Percentiles rank a stretch among this genome's conserved stretches.
Evolutionary conservation across 116 monocot species (phyloP).

Genomic region (Phalaenopsis hybrid): DNA sequence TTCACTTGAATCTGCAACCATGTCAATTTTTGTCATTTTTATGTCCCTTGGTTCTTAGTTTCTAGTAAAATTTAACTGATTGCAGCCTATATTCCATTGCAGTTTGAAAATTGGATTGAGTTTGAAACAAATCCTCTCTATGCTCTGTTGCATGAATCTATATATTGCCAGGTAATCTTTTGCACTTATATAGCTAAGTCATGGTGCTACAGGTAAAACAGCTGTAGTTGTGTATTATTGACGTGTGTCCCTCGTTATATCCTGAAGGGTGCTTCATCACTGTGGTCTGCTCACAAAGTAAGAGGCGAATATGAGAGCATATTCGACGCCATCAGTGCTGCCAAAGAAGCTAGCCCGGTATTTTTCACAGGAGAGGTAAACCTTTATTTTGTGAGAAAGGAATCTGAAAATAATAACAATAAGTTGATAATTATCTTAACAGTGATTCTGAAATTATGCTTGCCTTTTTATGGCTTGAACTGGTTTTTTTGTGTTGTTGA

Average conservation of each 20-base stretch:
- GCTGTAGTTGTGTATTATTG: background rate
- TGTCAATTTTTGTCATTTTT: background rate
- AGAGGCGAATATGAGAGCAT: slow-evolving; percentile 42
- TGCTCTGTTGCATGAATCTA: slow-evolving; percentile 82
- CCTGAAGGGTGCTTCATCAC: slow-evolving; percentile 69
- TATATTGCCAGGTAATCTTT: slow-evolving; percentile 69
- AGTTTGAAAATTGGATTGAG: slow-evolving; percentile 80
- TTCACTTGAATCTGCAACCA: background rate
- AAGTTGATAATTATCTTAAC: no score
- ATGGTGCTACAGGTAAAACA: background rate
- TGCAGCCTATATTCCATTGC: slow-evolving; percentile 11
- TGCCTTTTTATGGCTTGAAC: no score
- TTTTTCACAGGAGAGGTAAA: slow-evolving; percentile 92
- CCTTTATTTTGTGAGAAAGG: background rate
- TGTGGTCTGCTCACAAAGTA: slow-evolving; percentile 87
- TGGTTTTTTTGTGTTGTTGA: no score
- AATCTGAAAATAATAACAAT: no score
- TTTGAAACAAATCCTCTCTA: slow-evolving; percentile 91
- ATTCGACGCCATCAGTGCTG: slow-evolving; percentile 71
- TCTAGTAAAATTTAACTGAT: background rate
- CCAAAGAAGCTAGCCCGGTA: slow-evolving; percentile 65
- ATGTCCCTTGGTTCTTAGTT: background rate
- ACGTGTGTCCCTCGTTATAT: background rate
- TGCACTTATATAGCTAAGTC: background rate
- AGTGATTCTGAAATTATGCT: no score